A percentile compares a stretch with the other conserved stretches of the same genome.
Evolutionary conservation across 495 filamentous ascomycete genomes (phyloP).

Genomic region (Lasiosphaeria hispida): DNA sequence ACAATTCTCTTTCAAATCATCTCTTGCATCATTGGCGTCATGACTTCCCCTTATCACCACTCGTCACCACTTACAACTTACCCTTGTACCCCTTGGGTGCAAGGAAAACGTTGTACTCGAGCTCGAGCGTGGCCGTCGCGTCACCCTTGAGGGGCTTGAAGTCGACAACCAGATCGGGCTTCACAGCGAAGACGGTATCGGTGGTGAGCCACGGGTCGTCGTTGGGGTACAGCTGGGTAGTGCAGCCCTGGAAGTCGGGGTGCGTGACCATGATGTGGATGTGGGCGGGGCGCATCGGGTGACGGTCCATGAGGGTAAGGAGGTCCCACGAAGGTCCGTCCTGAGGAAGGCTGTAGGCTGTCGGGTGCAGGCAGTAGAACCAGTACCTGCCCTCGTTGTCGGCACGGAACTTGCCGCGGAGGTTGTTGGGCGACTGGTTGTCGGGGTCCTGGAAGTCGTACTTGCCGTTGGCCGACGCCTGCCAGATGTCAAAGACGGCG

Average conservation of each 20-base stretch:
- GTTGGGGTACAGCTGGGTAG: constrained; percentile 76
- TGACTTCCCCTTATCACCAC: not conserved
- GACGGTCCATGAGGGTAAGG: constrained; percentile 69
- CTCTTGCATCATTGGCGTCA: not conserved
- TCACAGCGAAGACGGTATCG: constrained; percentile 79
- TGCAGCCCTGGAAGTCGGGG: constrained; percentile 60
- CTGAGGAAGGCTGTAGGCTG: constrained; percentile 73
- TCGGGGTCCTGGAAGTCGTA: constrained; percentile 88
- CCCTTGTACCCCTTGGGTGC: constrained; percentile 51
- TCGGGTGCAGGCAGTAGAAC: constrained; percentile 82
- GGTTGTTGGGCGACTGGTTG: constrained; percentile 74
- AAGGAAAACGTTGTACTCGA: constrained; percentile 63
- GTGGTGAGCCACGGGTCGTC: constrained; percentile 64
- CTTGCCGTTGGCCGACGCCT: constrained; percentile 77
- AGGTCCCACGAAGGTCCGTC: constrained; percentile 71
- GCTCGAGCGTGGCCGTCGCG: constrained; percentile 63
- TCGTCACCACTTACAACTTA: constrained; percentile 27
- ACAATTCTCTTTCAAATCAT: not conserved
- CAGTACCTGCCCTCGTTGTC: constrained; percentile 73
- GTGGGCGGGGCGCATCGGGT: constrained; percentile 80
- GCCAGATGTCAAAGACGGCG: constrained; percentile 83
- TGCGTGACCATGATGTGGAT: constrained; percentile 75
- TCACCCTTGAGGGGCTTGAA: constrained; percentile 65
- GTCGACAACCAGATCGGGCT: constrained; percentile 71
- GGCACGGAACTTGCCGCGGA: constrained; percentile 77